Base-by-base conservation (phyloP, 306 rosid species). In the Comarum palustre region DNA sequence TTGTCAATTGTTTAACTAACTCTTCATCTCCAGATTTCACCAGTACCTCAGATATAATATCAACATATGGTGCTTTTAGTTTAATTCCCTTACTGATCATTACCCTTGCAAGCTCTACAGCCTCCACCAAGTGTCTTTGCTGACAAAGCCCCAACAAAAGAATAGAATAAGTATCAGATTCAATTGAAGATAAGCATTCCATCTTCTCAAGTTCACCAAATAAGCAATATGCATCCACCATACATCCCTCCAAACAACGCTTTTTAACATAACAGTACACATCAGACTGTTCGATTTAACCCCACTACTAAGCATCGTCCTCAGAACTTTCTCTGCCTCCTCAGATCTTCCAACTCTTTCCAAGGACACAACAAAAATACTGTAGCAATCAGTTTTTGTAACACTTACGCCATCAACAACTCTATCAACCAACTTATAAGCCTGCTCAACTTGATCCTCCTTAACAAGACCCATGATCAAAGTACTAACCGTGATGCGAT, bases 321-420 rank as follows among this genome's bases (percentile, higher is more conserved):
- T 75, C 61, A 91, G 82, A 81, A 89, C 81, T 69, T 82, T 85
- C 87, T 86, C 89, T 16, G 96, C 93, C 81, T 83, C 97, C 22
- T 84, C 86, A 25, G 72, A 55, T 68, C 46, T 83, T 74, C 82
- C 81, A 20, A 59, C 75, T 77, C 71, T 83, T 66, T 83, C 79
- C 81, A 93, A 81, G 19, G 87, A 79, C 73, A 91, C 76, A 73
- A 89, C 89, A 43, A 93, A 84, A 51, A 91, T 84, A 71, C 88
- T 93, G 70, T 80, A 85, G 70, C 90, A 89, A 81, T 89, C 89
- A 54, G 84, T 84, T 10, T 83, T 81, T 0, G 90, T 85, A 50
- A 87, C 89, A 60, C 84, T 71, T n/a, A 82, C 84, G 61, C 85
- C 85, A 19, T 48, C 72, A 41, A 82, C 88, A 69, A 80, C 74